phyloP scores from a whole-genome alignment of 2,329 filamentous ascomycete species.

The Colletotrichum chrysophilum region DNA sequence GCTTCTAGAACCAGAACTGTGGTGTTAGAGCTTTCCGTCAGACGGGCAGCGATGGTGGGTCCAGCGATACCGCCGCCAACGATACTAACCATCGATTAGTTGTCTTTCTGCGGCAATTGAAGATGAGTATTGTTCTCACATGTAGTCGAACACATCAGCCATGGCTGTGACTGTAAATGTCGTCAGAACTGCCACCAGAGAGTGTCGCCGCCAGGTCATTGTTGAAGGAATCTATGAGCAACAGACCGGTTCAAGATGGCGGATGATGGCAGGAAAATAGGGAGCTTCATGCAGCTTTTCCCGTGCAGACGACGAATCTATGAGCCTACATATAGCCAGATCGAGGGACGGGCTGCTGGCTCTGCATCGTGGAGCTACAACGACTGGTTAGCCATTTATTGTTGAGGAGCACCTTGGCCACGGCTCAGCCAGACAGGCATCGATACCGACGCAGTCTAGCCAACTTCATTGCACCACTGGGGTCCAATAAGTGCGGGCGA shows the following conservation, averaged over 20 bases:
- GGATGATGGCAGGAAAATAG: not conserved
- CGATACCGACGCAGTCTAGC: not conserved
- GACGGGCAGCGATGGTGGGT: slow-evolving; percentile 51
- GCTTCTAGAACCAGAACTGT: slow-evolving; percentile 20
- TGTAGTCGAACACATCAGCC: slow-evolving; percentile 9
- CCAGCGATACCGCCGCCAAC: slow-evolving; percentile 62
- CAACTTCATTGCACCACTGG: not conserved
- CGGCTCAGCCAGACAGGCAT: not conserved
- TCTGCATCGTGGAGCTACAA: not conserved
- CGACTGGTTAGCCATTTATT: not conserved
- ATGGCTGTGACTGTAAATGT: not conserved
- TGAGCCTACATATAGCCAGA: not conserved
- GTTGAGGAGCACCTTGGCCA: not conserved
- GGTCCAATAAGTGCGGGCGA: not conserved
- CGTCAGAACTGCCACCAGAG: not conserved
- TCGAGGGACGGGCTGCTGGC: not conserved
- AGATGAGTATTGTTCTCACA: not conserved
- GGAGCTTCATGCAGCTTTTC: not conserved
- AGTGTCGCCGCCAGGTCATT: not conserved
- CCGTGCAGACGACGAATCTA: not conserved
- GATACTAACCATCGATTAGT: slow-evolving; percentile 38
- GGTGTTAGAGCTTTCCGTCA: slow-evolving; percentile 40
- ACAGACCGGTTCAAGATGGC: not conserved
- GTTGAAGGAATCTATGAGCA: not conserved
- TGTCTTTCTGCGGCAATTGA: too few species aligned